These are phyloP conservation scores for Tagetes patula DNA, from an alignment of 129 eudicot species.

Conservation along the genomic window DNA sequence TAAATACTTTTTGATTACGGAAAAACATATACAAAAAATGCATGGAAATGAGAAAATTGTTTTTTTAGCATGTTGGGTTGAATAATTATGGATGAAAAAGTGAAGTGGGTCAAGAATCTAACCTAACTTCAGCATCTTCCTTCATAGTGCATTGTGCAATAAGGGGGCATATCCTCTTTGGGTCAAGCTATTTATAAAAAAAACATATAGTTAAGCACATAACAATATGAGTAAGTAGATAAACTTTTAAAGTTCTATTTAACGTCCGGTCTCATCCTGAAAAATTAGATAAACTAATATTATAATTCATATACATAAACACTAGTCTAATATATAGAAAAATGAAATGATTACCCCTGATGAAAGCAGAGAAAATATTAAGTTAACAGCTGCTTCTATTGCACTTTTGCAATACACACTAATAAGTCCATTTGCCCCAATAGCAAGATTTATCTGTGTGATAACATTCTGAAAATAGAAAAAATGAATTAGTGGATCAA, in stretches of 20 bases:
- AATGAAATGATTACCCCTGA: conserved; percentile 40
- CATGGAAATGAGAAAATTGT: too few species aligned
- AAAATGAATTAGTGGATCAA: neutral
- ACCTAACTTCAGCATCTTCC: neutral
- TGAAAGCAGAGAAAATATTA: conserved; percentile 44
- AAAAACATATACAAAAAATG: too few species aligned
- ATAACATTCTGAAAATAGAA: conserved; percentile 42
- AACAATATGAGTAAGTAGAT: neutral
- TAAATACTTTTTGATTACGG: too few species aligned
- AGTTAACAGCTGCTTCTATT: conserved; percentile 43
- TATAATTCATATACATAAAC: neutral
- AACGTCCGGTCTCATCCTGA: too few species aligned
- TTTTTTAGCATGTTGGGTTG: too few species aligned
- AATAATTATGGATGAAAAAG: neutral
- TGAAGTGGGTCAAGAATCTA: neutral
- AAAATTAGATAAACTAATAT: neutral
- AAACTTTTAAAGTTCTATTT: too few species aligned
- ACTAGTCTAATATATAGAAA: neutral
- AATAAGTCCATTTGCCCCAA: conserved; percentile 57
- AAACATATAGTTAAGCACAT: neutral
- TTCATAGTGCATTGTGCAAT: neutral
- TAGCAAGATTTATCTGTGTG: conserved; percentile 62
- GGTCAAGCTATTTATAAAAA: neutral
- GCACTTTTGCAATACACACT: conserved; percentile 55
- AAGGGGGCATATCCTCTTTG: conserved; percentile 1